Evolutionary conservation across 176 grass and related monocot genomes (phyloP), one percentile per base, ranked within the genome.

Genomic region (Carex scoparia): DNA sequence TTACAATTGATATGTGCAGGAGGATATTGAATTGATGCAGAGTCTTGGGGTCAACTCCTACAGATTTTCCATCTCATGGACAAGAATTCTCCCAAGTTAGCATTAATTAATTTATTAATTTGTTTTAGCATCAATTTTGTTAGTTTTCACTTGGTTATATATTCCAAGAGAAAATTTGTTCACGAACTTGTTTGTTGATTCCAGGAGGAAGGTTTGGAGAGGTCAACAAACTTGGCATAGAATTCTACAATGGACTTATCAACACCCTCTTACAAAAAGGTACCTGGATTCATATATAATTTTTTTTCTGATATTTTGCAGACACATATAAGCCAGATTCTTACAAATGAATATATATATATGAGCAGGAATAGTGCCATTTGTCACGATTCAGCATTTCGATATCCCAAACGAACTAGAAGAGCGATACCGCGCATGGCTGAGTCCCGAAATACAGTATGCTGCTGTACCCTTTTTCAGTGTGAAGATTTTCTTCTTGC

Each of bases 11-110:
- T 83, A 61, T 18, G 60, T 70, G 32, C 87, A 94, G 92, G 87
- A 86, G 31, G 92, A 94, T 83, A 89, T 89, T 76, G 85, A 89
- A 49, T 76, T 84, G 58, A 94, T 94, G 85, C 92, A 89, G 80
- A 67, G 28, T 37, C 61, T 94, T 4, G 92, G 92, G 2, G 78
- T 87, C 8, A 87, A 87, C 71, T 86, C 89, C 4, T 94, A 94
- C 85, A 91, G 92, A 87, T 91, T 94, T 71, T 94, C 92, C 66
- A 67, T 94, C 30, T 94, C 92, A 42, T 94, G 89, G 92, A 80
- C 92, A 11, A 84, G 92, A 91, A 85, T 94, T 81, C 89, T 94
- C 69, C 92, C 92, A 77, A 87, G 92, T 89, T 48, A 91, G 92
- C 77, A 46, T 31, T 23, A 23, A 23, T 35, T 35, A 35, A 35